Conservation (phyloP, 2,329 filamentous ascomycete genomes). For the Ceratocystis papillata region DNA sequence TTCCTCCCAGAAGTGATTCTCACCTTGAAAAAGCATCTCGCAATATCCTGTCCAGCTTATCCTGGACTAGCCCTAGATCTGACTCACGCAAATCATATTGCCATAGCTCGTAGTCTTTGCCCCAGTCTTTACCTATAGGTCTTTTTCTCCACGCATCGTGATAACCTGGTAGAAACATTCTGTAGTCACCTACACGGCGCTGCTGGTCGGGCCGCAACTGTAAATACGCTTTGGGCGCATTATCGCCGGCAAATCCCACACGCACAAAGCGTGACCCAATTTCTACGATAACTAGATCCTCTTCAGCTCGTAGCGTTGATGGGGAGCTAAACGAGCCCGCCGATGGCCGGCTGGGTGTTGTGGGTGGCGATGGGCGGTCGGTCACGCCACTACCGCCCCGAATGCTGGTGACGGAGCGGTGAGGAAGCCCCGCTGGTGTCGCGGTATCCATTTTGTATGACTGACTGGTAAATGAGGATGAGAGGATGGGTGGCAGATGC, state of each 20-base stretch:
- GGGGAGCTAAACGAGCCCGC: conserved; percentile 48
- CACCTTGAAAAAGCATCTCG: conserved; percentile 74
- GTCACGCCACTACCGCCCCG: conserved; percentile 37
- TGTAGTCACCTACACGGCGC: conserved; percentile 69
- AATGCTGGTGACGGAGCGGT: conserved; percentile 22
- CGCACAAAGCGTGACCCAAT: conserved; percentile 68
- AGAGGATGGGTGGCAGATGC: not conserved
- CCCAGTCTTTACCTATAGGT: conserved; percentile 46
- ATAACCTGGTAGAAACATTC: conserved; percentile 53
- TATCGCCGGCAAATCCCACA: conserved; percentile 78
- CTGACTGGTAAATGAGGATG: not conserved
- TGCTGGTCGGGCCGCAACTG: conserved; percentile 65
- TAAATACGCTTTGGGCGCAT: conserved; percentile 58
- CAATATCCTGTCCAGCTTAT: conserved; percentile 75
- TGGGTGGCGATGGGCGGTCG: conserved; percentile 39
- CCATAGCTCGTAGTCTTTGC: conserved; percentile 63
- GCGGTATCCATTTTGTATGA: conserved; percentile 7
- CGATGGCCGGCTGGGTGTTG: conserved; percentile 47
- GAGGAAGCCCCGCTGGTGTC: conserved; percentile 16
- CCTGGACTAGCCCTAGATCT: conserved; percentile 69
- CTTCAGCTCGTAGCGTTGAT: conserved; percentile 58
- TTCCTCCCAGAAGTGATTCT: conserved; percentile 15
- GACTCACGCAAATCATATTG: conserved; percentile 58
- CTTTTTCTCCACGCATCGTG: conserved; percentile 39
- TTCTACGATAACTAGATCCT: conserved; percentile 76